Conservation (phyloP, 495 filamentous ascomycete species). For the Lentithecium fluviatile region DNA sequence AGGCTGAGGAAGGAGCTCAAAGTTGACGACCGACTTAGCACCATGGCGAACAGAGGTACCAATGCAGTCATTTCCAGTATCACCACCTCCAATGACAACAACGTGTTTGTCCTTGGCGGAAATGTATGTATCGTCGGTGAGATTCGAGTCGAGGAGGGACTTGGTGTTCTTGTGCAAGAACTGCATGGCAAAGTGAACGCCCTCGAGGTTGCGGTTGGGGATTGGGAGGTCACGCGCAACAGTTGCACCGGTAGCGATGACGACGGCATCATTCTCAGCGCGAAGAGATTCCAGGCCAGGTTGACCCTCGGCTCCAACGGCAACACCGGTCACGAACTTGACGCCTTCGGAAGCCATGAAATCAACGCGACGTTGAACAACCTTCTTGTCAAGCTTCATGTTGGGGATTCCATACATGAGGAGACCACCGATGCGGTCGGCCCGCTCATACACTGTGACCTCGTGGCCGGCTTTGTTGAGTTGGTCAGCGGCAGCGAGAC, state of each 20-base stretch:
- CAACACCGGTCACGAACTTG: constrained; percentile 72
- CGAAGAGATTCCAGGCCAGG: constrained; percentile 75
- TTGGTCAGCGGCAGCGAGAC: constrained; percentile 90
- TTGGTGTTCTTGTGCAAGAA: constrained; percentile 99
- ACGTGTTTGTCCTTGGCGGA: constrained; percentile 97
- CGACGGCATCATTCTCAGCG: constrained; percentile 74
- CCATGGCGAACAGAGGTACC: constrained; percentile 97
- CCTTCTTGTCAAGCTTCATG: constrained; percentile 99
- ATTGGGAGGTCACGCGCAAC: constrained; percentile 96
- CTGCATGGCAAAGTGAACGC: constrained; percentile 98
- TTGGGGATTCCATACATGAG: constrained; percentile 99
- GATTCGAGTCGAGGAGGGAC: constrained; percentile 89
- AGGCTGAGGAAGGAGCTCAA: constrained; percentile 94
- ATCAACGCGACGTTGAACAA: constrained; percentile 93
- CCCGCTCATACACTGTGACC: constrained; percentile 94
- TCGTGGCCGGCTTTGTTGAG: constrained; percentile 90
- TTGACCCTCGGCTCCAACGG: constrained; percentile 80
- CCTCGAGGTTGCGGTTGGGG: constrained; percentile 83
- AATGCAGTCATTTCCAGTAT: constrained; percentile 99
- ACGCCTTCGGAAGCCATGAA: constrained; percentile 94
- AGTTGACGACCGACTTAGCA: constrained; percentile 95
- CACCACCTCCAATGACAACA: constrained; percentile 96
- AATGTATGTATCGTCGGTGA: constrained; percentile 86
- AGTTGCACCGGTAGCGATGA: constrained; percentile 95
- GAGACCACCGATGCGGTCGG: constrained; percentile 88